Base-by-base conservation (phyloP, 352 stramenopile genomes). In the Pythium aquatile region DNA sequence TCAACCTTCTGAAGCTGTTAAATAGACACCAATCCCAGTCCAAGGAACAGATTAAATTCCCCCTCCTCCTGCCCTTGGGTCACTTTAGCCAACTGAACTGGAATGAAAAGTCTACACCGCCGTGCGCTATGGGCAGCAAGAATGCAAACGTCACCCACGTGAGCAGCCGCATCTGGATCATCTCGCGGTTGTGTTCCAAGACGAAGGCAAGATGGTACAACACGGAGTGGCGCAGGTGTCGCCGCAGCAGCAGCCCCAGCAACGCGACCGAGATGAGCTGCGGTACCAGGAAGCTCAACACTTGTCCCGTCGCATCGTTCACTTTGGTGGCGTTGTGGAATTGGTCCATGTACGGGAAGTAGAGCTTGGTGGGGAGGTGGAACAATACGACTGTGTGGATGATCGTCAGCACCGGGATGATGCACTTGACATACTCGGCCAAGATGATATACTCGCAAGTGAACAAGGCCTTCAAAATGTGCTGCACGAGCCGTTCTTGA, bases 391-490 rank as follows among this genome's bases (percentile, higher is more conserved):
- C 13, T 16, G 72, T 68, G 59, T 76, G 72, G 29, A 66, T n/a
- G 6, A 61, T 62, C 29, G 69, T 77, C 24, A 77, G 14, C 6
- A 76, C 5, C 10, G 72, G 72, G 55, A 79, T 68, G 6, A 72
- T 42, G 20, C 53, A 63, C 60, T 81, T 75, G 58, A 78, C 67
- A 63, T 77, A 79, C 66, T 80, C 71, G 49, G 76, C 62, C n/a
- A 79, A 37, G 32, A 74, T 62, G 13, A 76, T 32, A 32, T 79
- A 78, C 55, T 78, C 71, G 49, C 58, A 70, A 20, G 69, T 68
- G 51, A 73, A 78, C 8, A 78, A 65, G 13, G 51, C 61, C 35
- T 59, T 49, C 1, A 72, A 10, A 46, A 68, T 72, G 13, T 68
- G 58, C 16, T 65, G 65, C 10, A 70, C 63, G 51, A 70, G 63